These are phyloP conservation scores for Pyricularia grisea DNA, from an alignment of 2,329 filamentous ascomycete genomes.

Conservation along the genomic window DNA sequence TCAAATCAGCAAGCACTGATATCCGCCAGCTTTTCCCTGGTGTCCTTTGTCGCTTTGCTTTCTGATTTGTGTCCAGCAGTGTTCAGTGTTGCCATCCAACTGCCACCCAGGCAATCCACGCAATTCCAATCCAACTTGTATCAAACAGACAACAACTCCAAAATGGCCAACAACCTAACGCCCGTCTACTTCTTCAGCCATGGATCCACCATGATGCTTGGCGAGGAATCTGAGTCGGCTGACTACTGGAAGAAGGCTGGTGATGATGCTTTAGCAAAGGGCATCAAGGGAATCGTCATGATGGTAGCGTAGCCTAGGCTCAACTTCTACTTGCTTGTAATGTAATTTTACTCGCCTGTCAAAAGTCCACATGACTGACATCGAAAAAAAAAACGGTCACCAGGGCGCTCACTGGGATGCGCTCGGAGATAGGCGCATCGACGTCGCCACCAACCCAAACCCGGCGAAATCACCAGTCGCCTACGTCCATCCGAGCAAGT, in stretches of 20 bases:
- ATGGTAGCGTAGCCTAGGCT: slow-evolving; percentile 36
- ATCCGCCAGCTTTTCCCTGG: not conserved
- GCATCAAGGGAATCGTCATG: slow-evolving; percentile 54
- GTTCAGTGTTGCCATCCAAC: too few species aligned
- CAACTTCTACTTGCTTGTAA: slow-evolving; percentile 6
- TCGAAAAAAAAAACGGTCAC: too few species aligned
- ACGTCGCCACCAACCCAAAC: slow-evolving; percentile 50
- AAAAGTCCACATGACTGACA: not conserved
- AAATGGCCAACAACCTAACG: slow-evolving; percentile 19
- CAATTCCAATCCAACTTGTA: not conserved
- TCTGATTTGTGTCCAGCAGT: not conserved
- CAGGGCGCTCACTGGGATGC: slow-evolving; percentile 60
- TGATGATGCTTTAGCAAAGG: slow-evolving; percentile 48
- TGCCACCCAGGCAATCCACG: not conserved
- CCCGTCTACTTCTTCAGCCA: slow-evolving; percentile 61
- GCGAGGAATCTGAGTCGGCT: slow-evolving; percentile 51
- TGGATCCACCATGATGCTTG: slow-evolving; percentile 65
- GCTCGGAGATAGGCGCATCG: slow-evolving; percentile 37
- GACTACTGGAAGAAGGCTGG: slow-evolving; percentile 58
- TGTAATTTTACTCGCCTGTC: too few species aligned
- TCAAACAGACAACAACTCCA: not conserved
- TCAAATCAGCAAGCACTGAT: not conserved
- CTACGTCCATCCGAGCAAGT: slow-evolving; percentile 58
- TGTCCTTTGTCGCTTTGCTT: not conserved
- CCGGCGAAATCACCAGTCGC: slow-evolving; percentile 55